Base-by-base conservation (phyloP, 768 basidiomycete genomes). In the Xanthoconium stramineum region DNA sequence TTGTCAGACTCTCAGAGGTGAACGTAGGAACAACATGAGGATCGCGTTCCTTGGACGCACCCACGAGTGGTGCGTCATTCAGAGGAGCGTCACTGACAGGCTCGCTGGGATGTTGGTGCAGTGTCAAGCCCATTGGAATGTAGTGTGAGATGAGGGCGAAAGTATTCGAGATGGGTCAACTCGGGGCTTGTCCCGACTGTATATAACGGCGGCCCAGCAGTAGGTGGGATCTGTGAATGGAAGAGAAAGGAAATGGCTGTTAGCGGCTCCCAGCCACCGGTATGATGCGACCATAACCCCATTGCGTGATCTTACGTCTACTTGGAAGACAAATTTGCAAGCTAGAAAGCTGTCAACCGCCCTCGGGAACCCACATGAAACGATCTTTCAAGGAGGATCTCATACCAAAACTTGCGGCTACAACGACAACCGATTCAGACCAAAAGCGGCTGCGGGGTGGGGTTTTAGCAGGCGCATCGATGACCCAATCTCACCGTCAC, bases 11-110 rank as follows among this genome's bases (percentile, higher is more conserved):
- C 35, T 65, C 61, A 7, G 69, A 62, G 56, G 75, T 72, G 63
- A 88, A 87, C 3, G 67, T 69, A 7, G 88, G 87, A 5, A 83
- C 57, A 19, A 72, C 62, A 62, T 88, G 88, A 17, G 84, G 86
- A 59, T 86, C 76, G 20, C 74, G 71, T 30, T 67, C 47, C 35
- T 48, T 57, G 38, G 42, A 44, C 15, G 50, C 37, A 0, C 33
- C 33, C n/a, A 55, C 50, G 17, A 32, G n/a, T 8, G 43, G 58
- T 20, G 36, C 20, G n/a, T 51, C 45, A 12, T 50, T 44, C 30
- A 50, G n/a, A 3, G 20, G 7, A 5, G 49, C 12, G 17, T 52
- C 59, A 30, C 30, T 19, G 35, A 51, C 44, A 32, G 28, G 42
- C 17, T 57, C 53, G 13, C 44, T 9, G 38, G 42, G 15, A 37